Base-by-base conservation (phyloP, 2,329 filamentous ascomycete species). In the Ceratocystiopsis brevicomis region DNA sequence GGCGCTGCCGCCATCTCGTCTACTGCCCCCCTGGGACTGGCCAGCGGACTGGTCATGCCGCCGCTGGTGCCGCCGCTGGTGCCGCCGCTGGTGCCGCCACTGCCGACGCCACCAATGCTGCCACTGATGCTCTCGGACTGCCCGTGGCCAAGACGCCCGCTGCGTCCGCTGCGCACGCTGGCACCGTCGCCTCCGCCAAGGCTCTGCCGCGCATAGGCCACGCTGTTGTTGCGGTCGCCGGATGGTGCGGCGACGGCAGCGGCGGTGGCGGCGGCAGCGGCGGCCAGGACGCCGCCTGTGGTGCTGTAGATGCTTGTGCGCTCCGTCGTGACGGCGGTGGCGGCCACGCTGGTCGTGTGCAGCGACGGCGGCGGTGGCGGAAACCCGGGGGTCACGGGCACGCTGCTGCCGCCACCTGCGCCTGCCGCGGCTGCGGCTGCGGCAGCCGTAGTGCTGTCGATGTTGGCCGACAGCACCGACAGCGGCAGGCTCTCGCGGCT, bases 71-170 rank as follows among this genome's bases (percentile, higher is more conserved):
- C 25, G 25, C 25, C 25, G 10, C 86, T 78, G 57, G 81, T 88
- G 21, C 82, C 81, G 48, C 68, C 80, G 44, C 88, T 74, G 59
- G n/a, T n/a, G n/a, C n/a, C 25, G 69, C 64, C 15, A 70, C 38
- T n/a, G 36, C 40, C 54, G 10, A 4, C 25, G 25, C 25, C 25
- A 9, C 25, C 25, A 30, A 86, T 78, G 57, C 81, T 88, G 21
- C 82, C 81, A 48, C 68, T 80, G 44, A 88, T 74, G 59, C 86
- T 93, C 56, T 93, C 85, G 41, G 83, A 79, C 48, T 84, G 71
- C 2, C 73, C 75, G 57, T 94, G 87, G 1, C 83, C 81, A 3
- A 83, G 57, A 1, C 80, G 62, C 0, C 82, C 84, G 57, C 84
- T 93, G 43, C 83, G 72, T 60, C 81, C 84, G 56, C 84, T 93